Conservation (phyloP, 345 rosid genomes). For the Firmiana major region DNA sequence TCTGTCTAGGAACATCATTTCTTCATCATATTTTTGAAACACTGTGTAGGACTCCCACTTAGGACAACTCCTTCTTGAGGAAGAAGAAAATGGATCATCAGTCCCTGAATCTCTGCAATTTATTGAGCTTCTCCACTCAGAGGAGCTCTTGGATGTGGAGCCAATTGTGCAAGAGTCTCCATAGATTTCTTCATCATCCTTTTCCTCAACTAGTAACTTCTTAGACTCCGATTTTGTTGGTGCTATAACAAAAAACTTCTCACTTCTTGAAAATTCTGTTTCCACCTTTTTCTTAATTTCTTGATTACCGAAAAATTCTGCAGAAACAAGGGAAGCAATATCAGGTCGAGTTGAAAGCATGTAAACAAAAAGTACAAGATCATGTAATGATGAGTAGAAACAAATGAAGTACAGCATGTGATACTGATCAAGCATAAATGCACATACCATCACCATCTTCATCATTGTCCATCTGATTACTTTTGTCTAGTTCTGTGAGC, state of each 20-base stretch:
- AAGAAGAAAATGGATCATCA: constrained; percentile 93
- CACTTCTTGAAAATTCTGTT: constrained; percentile 25
- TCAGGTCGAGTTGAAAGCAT: constrained; percentile 7
- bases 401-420: not conserved
- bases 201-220: constrained; percentile 32
- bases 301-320: constrained; percentile 12
- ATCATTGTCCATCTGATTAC: constrained; percentile 37
- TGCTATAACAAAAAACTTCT: constrained; percentile 21
- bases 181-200: constrained; percentile 52
- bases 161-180: constrained; percentile 85
- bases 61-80: constrained; percentile 88
- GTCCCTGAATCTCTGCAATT: constrained; percentile 58
- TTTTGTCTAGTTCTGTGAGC: constrained; percentile 23
- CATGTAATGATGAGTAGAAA: not conserved
- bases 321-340: constrained; percentile 11
- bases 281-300: constrained; percentile 16
- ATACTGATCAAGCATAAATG: not conserved
- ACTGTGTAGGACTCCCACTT: constrained; percentile 98
- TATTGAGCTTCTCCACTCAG: constrained; percentile 96
- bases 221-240: constrained; percentile 35
- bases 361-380: not conserved
- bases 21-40: constrained; percentile 94
- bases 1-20: constrained; percentile 82
- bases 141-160: constrained; percentile 96
- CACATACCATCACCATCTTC: constrained; percentile 35